These are phyloP conservation scores for Taiozyma sp. DNA, from an alignment of 1,139 yeast species.

Conservation along the genomic window DNA sequence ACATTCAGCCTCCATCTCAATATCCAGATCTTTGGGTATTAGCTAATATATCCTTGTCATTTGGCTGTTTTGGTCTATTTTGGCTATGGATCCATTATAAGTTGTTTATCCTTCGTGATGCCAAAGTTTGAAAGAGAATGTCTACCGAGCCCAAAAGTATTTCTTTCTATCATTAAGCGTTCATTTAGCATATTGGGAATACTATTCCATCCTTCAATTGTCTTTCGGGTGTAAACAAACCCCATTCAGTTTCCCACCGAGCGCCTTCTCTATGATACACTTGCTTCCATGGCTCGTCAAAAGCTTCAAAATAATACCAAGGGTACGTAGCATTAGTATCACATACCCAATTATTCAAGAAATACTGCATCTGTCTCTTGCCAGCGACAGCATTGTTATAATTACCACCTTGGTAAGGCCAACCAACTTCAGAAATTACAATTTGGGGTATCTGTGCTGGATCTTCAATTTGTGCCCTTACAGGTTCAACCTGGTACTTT, in stretches of 20 bases:
- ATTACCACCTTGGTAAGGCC: slow-evolving; percentile 63
- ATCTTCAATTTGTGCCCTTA: slow-evolving; percentile 7
- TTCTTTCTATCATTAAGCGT: not conserved
- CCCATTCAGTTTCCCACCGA: slow-evolving; percentile 72
- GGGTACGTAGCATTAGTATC: slow-evolving; percentile 34
- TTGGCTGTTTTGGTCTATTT: slow-evolving; percentile 67
- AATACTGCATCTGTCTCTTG: slow-evolving; percentile 36
- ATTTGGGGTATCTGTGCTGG: slow-evolving; percentile 16
- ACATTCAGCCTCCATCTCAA: slow-evolving; percentile 44
- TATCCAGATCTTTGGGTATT: slow-evolving; percentile 88
- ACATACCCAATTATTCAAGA: slow-evolving; percentile 51
- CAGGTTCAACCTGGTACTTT: slow-evolving; percentile 35
- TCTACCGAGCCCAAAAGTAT: too few species aligned
- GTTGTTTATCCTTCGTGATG: slow-evolving; percentile 30
- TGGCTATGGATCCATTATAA: slow-evolving; percentile 73
- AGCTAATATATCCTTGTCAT: slow-evolving; percentile 65
- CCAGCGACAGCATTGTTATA: slow-evolving; percentile 44
- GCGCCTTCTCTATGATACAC: slow-evolving; percentile 42
- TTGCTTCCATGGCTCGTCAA: slow-evolving; percentile 68
- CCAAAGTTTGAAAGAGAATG: not conserved
- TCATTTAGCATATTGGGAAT: slow-evolving; percentile 30
- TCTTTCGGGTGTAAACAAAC: slow-evolving; percentile 48
- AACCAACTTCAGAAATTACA: slow-evolving; percentile 59
- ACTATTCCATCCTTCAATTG: slow-evolving; percentile 32
- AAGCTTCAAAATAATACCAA: slow-evolving; percentile 67